phyloP scores from a whole-genome alignment of 768 basidiomycete species.

The Tylopilus rubrobrunneus region DNA sequence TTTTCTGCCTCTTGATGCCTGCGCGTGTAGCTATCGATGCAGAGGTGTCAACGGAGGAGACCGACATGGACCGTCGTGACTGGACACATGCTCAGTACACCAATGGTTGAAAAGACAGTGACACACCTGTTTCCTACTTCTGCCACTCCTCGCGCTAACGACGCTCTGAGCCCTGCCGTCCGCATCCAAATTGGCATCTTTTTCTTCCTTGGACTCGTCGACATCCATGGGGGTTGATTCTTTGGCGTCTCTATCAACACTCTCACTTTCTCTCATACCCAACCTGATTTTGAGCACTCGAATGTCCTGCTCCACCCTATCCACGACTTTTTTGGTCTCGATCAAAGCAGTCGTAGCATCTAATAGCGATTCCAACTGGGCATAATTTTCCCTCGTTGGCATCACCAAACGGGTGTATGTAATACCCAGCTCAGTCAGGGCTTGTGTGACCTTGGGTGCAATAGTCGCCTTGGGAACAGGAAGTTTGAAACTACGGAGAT shows the following conservation, averaged over 20 bases:
- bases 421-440: constrained; percentile 74
- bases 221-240: constrained; percentile 48
- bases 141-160: constrained; percentile 50
- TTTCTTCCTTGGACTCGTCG: constrained; percentile 38
- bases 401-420: constrained; percentile 78
- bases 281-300: constrained; percentile 62
- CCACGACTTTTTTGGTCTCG: constrained; percentile 86
- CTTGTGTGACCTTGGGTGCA: constrained; percentile 71
- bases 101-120: neutral
- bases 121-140: constrained; percentile 56
- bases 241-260: constrained; percentile 35
- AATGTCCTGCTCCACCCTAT: constrained; percentile 85
- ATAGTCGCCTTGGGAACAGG: constrained; percentile 73
- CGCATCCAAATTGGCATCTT: constrained; percentile 7
- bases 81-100: constrained; percentile 18
- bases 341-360: constrained; percentile 70
- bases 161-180: constrained; percentile 60
- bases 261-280: constrained; percentile 47
- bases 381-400: constrained; percentile 84
- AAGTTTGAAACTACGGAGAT: constrained; percentile 84
- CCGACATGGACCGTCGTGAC: constrained; percentile 65
- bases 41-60: constrained; percentile 72
- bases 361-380: constrained; percentile 68
- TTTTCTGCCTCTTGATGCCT: constrained; percentile 57
- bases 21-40: constrained; percentile 47